These are phyloP conservation scores for Sistotremastrum niveocremeum DNA, from an alignment of 768 basidiomycete genomes.

Conservation along the genomic window DNA sequence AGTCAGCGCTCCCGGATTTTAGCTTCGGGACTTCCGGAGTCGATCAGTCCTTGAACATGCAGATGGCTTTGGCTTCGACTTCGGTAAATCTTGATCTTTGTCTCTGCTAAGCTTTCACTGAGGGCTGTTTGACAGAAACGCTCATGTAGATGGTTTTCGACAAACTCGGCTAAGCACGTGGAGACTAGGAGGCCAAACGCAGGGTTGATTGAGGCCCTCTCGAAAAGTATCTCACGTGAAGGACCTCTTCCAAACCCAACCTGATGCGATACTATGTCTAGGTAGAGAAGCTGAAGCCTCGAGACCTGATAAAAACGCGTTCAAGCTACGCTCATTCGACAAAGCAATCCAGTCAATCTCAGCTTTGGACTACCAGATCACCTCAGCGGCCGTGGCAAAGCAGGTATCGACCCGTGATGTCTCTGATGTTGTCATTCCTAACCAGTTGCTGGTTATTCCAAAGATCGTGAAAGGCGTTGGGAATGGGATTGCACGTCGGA, in stretches of 20 bases:
- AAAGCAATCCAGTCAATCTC: constrained; percentile 32
- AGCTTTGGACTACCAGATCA: constrained; percentile 28
- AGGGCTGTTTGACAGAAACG: too few relatives aligned
- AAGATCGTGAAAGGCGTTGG: constrained; percentile 17
- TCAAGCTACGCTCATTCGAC: constrained; percentile 37
- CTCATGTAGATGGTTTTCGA: too few relatives aligned
- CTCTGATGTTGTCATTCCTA: background rate
- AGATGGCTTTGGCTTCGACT: background rate
- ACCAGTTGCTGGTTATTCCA: background rate
- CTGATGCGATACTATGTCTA: background rate
- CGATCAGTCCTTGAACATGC: constrained; percentile 20
- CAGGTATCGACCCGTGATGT: constrained; percentile 13
- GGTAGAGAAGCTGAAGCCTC: constrained; percentile 32
- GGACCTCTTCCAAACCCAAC: background rate
- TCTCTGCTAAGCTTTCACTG: background rate
- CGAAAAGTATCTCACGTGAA: background rate
- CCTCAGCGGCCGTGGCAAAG: constrained; percentile 28
- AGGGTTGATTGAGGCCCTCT: too few relatives aligned
- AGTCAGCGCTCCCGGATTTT: background rate
- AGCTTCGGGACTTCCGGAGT: constrained; percentile 8
- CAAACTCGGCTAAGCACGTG: too few relatives aligned
- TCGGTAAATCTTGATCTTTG: background rate
- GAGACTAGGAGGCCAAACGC: too few relatives aligned
- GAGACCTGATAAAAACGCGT: constrained; percentile 24
- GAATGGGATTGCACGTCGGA: constrained; percentile 30